Evolutionary conservation across 75 land plant genomes (phyloP), one percentile per base, ranked within the genome.

Genomic region (Selaginella tamariscina): DNA sequence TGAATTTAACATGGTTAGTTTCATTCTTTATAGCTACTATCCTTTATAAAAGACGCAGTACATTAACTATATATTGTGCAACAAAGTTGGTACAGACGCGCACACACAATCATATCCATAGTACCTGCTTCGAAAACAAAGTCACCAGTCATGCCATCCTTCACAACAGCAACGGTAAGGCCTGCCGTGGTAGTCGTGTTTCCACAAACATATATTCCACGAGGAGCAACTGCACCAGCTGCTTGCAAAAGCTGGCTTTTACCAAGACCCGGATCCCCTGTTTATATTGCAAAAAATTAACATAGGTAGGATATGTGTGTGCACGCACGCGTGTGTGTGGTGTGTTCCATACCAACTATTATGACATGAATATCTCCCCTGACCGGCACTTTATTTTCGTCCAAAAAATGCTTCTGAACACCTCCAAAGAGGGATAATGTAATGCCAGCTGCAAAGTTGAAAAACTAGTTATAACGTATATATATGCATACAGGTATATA

Each of bases 91-190:
- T n/a, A n/a, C n/a, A n/a, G n/a, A n/a, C n/a, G n/a, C n/a, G n/a
- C n/a, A n/a, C n/a, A n/a, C n/a, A n/a, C n/a, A n/a, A n/a, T n/a
- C n/a, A n/a, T n/a, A n/a, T n/a, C n/a, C n/a, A 49, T n/a, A n/a
- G n/a, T n/a, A 93, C 98, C 98, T 73, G 98, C 98, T 75, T 93
- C 98, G 82, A 93, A 93, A 21, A 89, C 96, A 80, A 86, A 93
- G 57, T 86, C 98, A 79, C 82, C 86, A 65, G 96, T 89, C 83
- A 85, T 80, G 24, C 84, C 74, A 82, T 93, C 98, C 72, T 87
- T 93, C 11, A 93, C 91, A 55, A 93, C 98, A 31, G 98, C 98
- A 55, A 93, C 98, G 69, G 98, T 93, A 26, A 93, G 86, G 11
- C 98, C 98, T 71, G 96, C 98, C 70, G 88, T 93, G 26, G 96